Percentiles rank a stretch among this genome's conserved stretches.
Conservation (phyloP, 495 filamentous ascomycete genomes). For the Bryoglossum gracile region DNA sequence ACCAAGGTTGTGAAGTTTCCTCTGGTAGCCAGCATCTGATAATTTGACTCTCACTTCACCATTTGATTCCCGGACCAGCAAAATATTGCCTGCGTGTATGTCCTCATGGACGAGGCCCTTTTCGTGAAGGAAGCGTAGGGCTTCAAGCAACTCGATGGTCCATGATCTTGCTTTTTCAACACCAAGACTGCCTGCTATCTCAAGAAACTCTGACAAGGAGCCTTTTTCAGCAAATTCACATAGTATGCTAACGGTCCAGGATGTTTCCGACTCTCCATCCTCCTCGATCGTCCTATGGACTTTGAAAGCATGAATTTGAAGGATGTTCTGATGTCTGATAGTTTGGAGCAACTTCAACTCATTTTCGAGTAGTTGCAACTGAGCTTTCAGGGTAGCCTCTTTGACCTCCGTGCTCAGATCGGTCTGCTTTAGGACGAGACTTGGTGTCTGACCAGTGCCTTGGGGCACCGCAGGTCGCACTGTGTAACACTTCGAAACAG, state of each 20-base stretch:
- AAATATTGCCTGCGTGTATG: constrained; percentile 68
- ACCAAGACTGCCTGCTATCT: constrained; percentile 64
- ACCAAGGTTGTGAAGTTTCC: constrained; percentile 51
- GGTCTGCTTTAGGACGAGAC: constrained; percentile 64
- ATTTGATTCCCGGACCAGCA: constrained; percentile 53
- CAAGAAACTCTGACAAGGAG: constrained; percentile 72
- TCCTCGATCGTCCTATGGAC: constrained; percentile 47
- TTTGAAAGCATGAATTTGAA: constrained; percentile 74
- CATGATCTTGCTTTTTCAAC: constrained; percentile 69
- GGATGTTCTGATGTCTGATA: constrained; percentile 67
- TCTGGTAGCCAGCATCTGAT: constrained; percentile 61
- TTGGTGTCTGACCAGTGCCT: constrained; percentile 38
- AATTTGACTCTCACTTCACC: constrained; percentile 59
- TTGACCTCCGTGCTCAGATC: constrained; percentile 49
- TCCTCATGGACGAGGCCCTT: constrained; percentile 74
- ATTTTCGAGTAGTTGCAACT: constrained; percentile 56
- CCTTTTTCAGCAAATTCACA: constrained; percentile 73
- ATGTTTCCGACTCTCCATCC: constrained; percentile 33
- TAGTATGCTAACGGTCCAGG: constrained; percentile 79
- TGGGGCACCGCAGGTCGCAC: constrained; percentile 56
- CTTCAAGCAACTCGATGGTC: constrained; percentile 87
- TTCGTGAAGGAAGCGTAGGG: constrained; percentile 71
- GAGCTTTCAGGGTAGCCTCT: constrained; percentile 55
- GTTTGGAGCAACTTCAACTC: constrained; percentile 66
- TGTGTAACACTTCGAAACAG: constrained; percentile 53